Conservation (phyloP, 441 rosid genomes). For the Erodium moschatum region DNA sequence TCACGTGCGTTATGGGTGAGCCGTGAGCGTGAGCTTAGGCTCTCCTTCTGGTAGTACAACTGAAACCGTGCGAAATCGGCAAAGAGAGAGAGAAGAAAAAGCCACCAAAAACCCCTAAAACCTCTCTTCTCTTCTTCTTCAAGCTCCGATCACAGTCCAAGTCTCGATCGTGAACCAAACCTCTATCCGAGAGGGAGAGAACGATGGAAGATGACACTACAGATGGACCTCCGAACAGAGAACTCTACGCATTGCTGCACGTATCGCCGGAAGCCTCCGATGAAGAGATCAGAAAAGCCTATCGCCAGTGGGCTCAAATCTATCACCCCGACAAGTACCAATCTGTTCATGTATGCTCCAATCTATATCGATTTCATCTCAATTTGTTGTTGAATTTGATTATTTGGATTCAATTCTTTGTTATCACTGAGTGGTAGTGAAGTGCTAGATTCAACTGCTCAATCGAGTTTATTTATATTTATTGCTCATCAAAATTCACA, state of each 20-base stretch:
- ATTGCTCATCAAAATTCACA: too few species aligned
- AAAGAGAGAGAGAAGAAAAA: background rate
- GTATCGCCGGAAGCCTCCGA: slow-evolving; percentile 83
- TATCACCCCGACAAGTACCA: slow-evolving; percentile 94
- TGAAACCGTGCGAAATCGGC: background rate
- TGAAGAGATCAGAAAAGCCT: slow-evolving; percentile 80
- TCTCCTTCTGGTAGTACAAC: background rate
- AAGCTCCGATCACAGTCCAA: background rate
- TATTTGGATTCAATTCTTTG: background rate
- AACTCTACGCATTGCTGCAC: slow-evolving; percentile 75
- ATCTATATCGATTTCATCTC: background rate
- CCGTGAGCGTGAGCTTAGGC: background rate
- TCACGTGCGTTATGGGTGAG: background rate
- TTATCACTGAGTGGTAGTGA: background rate
- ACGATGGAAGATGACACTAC: slow-evolving; percentile 7
- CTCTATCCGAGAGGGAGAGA: slow-evolving; percentile 11
- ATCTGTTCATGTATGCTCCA: slow-evolving; percentile 44
- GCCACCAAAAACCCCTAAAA: slow-evolving; percentile 5
- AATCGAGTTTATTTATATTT: background rate
- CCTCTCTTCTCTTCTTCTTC: background rate
- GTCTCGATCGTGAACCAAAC: background rate
- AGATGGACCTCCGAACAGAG: slow-evolving; percentile 44
- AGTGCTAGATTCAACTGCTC: background rate
- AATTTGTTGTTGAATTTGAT: background rate
- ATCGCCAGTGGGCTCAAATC: slow-evolving; percentile 95